Percentiles rank a stretch among this genome's conserved stretches.
Evolutionary conservation across 495 filamentous ascomycete species (phyloP).

Genomic region (Pyrenopolyporus hunteri): DNA sequence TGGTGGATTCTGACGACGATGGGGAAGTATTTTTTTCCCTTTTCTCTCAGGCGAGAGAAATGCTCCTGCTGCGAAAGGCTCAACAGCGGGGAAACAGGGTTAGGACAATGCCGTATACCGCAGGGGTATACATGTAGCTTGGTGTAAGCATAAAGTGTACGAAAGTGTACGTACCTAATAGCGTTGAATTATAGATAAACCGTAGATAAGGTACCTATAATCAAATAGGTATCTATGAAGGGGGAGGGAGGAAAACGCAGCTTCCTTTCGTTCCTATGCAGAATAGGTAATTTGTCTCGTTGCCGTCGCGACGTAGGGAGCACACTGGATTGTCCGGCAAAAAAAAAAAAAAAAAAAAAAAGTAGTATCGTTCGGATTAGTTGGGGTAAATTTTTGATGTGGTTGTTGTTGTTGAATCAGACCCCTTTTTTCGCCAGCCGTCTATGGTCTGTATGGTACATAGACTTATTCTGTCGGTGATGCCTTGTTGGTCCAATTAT

Average conservation of each 20-base stretch:
- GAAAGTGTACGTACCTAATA: not conserved
- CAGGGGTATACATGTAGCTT: too few relatives aligned
- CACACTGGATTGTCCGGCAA: conserved; percentile 31
- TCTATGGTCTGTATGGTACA: conserved; percentile 3
- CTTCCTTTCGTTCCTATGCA: conserved; percentile 13
- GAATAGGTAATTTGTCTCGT: conserved; percentile 12
- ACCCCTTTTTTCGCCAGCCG: conserved; percentile 9
- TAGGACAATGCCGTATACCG: not conserved
- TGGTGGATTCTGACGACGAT: conserved; percentile 22
- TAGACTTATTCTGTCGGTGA: conserved; percentile 23
- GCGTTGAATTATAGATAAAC: not conserved
- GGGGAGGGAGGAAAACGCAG: not conserved
- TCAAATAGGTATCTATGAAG: not conserved
- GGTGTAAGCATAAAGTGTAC: not conserved
- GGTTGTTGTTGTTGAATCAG: conserved; percentile 21
- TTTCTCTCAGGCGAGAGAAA: conserved; percentile 17
- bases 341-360: conserved; percentile 3
- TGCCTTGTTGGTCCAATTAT: conserved; percentile 26
- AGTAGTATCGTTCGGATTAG: conserved; percentile 29
- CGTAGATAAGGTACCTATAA: not conserved
- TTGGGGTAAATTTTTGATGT: conserved; percentile 38
- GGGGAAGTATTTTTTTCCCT: conserved; percentile 38
- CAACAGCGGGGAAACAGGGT: conserved; percentile 11
- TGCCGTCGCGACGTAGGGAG: conserved; percentile 26
- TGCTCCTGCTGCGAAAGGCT: conserved; percentile 17